Evolutionary conservation across 2,329 filamentous ascomycete species (phyloP), one percentile per base, ranked within the genome.

Genomic region (Neocucurbitaria cava): DNA sequence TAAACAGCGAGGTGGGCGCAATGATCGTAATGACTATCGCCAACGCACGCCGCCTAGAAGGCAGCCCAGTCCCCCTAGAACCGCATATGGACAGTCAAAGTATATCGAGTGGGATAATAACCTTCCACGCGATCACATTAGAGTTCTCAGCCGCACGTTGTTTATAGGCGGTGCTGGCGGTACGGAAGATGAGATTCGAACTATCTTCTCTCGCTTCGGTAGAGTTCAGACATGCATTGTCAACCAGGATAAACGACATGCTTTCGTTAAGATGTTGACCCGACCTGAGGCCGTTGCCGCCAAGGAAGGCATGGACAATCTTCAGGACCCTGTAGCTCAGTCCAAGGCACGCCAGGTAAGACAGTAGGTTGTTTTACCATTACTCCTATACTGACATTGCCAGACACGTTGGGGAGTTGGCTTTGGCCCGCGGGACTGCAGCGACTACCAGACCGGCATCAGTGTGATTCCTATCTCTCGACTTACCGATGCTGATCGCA

Each of bases 261-360:
- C 95, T 5, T 99, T 99, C 74, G 94, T 99, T 70, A 99, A 99
- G 79, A 99, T 99, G 95, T 85, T 95, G 64, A 95, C 87, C 60
- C 91, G 96, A 33, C 84, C 87, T 58, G 92, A 96, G 76, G 94
- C 95, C 13, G 84, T 96, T 54, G 81, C 76, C 58, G 95, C 95
- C 46, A 96, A 96, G 73, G 86, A 89, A 33, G 91, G 88, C 46
- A 96, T 98, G 87, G 93, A 97, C 74, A 87, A 87, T 47, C 86
- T 87, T 57, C 87, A 89, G 60, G 85, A 87, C 54, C 83, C 88
- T 5, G 89, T 91, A 46, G 85, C 90, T 66, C 86, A 91, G 61
- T 85, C 92, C 49, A 85, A 81, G 58, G 80, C 79, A 36, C 78
- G 80, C 18, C 74, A 75, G 70, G 75, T 77, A 72, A 59, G 69